Evolutionary conservation across 257 asterid genomes (phyloP).

Genomic region (Haberlea rhodopensis): DNA sequence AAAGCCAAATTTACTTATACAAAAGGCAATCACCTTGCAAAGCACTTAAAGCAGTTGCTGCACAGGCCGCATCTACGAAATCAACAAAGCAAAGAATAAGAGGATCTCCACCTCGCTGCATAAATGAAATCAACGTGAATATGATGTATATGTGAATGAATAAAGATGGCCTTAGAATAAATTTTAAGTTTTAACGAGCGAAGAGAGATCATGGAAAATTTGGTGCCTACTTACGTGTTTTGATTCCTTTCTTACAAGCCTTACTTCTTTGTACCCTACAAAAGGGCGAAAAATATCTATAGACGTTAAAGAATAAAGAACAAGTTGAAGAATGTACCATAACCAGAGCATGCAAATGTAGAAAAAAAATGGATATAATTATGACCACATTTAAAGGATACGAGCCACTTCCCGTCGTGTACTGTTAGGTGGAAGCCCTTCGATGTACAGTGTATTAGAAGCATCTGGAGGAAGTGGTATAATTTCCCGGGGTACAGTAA

Average conservation of each 20-base stretch:
- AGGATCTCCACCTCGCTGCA: conserved; percentile 57
- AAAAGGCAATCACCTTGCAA: conserved; percentile 42
- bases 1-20: neutral
- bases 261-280: conserved; percentile 59
- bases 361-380: neutral
- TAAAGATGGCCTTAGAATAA: neutral
- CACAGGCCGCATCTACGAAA: conserved; percentile 53
- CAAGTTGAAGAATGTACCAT: neutral
- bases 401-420: conserved; percentile 57
- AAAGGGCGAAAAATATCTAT: conserved; percentile 58
- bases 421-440: conserved; percentile 59
- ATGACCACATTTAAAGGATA: conserved; percentile 35
- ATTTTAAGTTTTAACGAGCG: neutral
- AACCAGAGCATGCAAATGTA: neutral
- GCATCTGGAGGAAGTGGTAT: conserved; percentile 61
- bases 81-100: conserved; percentile 57
- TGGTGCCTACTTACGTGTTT: conserved; percentile 37
- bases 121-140: conserved; percentile 14
- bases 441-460: conserved; percentile 49
- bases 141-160: conserved; percentile 2
- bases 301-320: conserved; percentile 30
- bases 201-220: neutral
- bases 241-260: conserved; percentile 54
- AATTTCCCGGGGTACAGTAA: conserved; percentile 28
- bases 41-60: conserved; percentile 59